phyloP scores from a whole-genome alignment of 495 filamentous ascomycete species.

The Tetracladium setigerum region DNA sequence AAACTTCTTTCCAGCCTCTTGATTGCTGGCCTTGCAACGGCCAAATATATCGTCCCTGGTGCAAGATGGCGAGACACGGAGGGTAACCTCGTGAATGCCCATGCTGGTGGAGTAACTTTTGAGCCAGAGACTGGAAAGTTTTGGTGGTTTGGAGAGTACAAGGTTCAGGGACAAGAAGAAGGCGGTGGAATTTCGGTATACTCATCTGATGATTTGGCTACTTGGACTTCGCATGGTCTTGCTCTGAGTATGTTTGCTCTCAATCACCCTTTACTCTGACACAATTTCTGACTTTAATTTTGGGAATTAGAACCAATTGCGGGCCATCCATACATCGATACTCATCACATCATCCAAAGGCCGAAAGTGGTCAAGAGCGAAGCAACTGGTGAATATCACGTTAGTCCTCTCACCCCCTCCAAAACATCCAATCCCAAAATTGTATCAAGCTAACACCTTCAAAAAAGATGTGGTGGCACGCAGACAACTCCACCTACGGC shows the following conservation, averaged over 20 bases:
- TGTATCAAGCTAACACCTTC: slow-evolving; percentile 2
- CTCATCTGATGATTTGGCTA: slow-evolving; percentile 33
- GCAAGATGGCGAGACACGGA: slow-evolving; percentile 35
- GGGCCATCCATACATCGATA: slow-evolving; percentile 29
- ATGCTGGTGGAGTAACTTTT: slow-evolving; percentile 31
- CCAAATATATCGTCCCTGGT: slow-evolving; percentile 37
- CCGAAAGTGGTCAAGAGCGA: slow-evolving; percentile 37
- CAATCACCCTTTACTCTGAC: not conserved
- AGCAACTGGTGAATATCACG: slow-evolving; percentile 33
- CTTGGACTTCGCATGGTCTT: slow-evolving; percentile 32
- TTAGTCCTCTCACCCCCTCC: slow-evolving; percentile 18
- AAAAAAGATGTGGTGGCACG: slow-evolving; percentile 41
- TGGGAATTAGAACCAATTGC: slow-evolving; percentile 27
- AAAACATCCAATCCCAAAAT: not conserved
- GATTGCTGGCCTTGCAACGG: too few species aligned
- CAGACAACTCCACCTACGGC: slow-evolving; percentile 37
- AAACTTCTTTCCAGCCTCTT: too few species aligned
- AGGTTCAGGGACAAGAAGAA: slow-evolving; percentile 32
- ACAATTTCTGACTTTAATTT: not conserved
- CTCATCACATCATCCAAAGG: slow-evolving; percentile 33
- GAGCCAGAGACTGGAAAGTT: slow-evolving; percentile 30
- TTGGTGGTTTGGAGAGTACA: slow-evolving; percentile 39
- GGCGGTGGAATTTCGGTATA: slow-evolving; percentile 36
- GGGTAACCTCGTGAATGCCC: slow-evolving; percentile 34
- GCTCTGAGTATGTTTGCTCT: too few species aligned